Base-by-base conservation (phyloP, 345 rosid species). In the Syzygium aromaticum region DNA sequence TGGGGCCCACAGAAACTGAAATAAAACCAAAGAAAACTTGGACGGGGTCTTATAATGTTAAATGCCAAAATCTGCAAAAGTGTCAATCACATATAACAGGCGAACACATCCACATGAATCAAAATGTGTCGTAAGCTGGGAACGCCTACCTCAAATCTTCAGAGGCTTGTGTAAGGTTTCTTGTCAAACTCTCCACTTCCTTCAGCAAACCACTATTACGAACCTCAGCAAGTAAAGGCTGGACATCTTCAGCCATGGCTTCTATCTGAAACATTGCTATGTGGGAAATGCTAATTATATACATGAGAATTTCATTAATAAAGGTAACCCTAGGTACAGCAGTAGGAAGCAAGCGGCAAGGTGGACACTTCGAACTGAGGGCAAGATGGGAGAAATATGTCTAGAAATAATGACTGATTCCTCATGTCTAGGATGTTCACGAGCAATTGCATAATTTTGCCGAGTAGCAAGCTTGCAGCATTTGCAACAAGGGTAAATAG, bases 231-330 rank as follows among this genome's bases (percentile, higher is more conserved):
- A 98, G 94, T 91, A 96, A 94, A 91, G 99, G 99, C 92, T 96
- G 97, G 86, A 96, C 92, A 93, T 96, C 99, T 92, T 94, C 98
- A 84, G 99, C 94, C 97, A 98, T 96, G 94, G 96, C 98, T 93
- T 96, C 90, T 73, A 98, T 95, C 98, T 96, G 99, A 90, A 95
- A 96, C 89, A 57, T 89, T 54, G 73, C 57, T 25, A 77, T 17
- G 38, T n/a, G 85, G 57, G 46, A 52, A 84, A 52, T 19, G 82
- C 49, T 73, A 38, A 73, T 73, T 73, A 73, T 73, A 73, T 73
- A 22, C 13, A 73, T 19, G 82, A 73, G 82, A 73, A 73, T 73
- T 73, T 73, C 49, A 95, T 93, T 93, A 94, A 73, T 21, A 73
- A 33, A 73, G 23, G 82, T 38, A 73, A 38, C 14, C 2, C 3